Percentiles rank a stretch among this genome's conserved stretches.
Conservation (phyloP, 2,329 filamentous ascomycete species). For the Colletotrichum sp. region DNA sequence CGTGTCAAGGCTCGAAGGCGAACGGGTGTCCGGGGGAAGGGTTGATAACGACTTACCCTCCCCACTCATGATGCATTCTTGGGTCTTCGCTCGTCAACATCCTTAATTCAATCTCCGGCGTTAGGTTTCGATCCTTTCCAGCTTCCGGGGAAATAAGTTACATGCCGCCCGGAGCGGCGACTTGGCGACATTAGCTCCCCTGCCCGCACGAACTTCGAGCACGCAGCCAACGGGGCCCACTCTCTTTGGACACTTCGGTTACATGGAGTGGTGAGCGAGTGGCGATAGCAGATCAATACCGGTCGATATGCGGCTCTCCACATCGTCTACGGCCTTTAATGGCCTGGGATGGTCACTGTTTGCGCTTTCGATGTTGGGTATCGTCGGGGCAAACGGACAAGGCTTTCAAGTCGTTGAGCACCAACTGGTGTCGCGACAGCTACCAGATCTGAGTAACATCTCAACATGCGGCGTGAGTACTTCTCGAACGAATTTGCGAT, state of each 20-base stretch:
- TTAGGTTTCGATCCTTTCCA: neutral
- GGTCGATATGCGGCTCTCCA: neutral
- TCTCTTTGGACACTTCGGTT: neutral
- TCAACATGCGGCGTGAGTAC: slow-evolving; percentile 9
- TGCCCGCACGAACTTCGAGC: neutral
- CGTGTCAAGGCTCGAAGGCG: neutral
- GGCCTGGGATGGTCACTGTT: neutral
- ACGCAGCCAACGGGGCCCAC: neutral
- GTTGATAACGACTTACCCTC: slow-evolving; percentile 8
- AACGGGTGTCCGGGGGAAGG: neutral
- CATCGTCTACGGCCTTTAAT: neutral
- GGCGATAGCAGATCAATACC: neutral
- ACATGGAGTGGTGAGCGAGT: neutral
- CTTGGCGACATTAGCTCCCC: neutral
- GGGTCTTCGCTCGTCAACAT: neutral
- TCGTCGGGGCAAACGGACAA: neutral
- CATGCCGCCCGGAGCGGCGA: slow-evolving; percentile 1
- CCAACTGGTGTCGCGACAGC: neutral
- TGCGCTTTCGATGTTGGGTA: neutral
- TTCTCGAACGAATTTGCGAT: neutral
- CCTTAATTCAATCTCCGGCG: neutral
- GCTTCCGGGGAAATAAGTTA: neutral
- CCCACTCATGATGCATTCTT: neutral
- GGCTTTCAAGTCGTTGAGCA: neutral
- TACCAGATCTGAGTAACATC: slow-evolving; percentile 11